Conservation (phyloP, 306 rosid genomes). For the Quercus mongolica region DNA sequence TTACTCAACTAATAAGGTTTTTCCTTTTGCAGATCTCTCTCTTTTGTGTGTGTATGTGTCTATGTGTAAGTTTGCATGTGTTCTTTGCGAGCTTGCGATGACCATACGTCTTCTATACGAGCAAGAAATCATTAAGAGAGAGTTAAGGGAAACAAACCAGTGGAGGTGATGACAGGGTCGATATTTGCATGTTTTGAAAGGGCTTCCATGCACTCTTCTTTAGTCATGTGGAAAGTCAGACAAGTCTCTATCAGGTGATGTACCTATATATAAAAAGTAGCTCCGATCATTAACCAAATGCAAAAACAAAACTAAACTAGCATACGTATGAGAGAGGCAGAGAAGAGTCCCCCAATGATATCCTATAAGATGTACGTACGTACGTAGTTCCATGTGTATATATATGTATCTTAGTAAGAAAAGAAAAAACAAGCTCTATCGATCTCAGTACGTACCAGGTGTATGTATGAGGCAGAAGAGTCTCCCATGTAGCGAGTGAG, state of each 20-base stretch:
- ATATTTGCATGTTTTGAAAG: conserved; percentile 85
- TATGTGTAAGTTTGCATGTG: no score
- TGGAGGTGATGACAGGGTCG: conserved; percentile 77
- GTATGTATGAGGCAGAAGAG: conserved; percentile 77
- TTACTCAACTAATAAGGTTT: background rate
- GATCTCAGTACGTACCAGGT: conserved; percentile 47
- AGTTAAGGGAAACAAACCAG: conserved; percentile 42
- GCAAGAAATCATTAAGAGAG: background rate
- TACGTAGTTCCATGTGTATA: no score
- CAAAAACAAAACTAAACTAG: background rate
- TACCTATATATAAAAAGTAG: conserved; percentile 42
- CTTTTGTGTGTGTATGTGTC: no score
- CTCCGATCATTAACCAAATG: background rate
- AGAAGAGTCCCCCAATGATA: background rate
- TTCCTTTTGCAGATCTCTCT: background rate
- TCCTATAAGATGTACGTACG: background rate
- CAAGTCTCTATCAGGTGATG: conserved; percentile 96
- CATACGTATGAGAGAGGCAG: no score
- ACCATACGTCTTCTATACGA: no score
- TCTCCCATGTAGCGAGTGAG: conserved; percentile 51
- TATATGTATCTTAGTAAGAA: no score
- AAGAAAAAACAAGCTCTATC: background rate
- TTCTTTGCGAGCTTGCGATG: background rate
- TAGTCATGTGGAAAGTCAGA: conserved; percentile 74
- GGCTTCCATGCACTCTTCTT: conserved; percentile 92